Evolutionary conservation across 2,329 filamentous ascomycete species (phyloP).

Genomic region (Akanthomyces uredinophilus): DNA sequence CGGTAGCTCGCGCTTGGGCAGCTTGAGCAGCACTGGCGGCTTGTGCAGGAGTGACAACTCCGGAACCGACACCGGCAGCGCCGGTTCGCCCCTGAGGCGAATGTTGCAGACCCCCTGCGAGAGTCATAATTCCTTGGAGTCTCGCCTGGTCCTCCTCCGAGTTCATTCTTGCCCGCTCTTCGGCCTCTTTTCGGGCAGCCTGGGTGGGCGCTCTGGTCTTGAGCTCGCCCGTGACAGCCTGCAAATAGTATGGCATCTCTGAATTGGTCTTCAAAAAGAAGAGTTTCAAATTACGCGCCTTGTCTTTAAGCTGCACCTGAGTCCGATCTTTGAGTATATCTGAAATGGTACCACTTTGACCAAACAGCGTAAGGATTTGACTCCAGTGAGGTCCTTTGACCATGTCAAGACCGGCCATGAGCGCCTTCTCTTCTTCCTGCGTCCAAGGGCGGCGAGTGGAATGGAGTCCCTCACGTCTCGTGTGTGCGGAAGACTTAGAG

Average conservation of each 20-base stretch:
- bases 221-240: slow-evolving; percentile 83
- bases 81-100: slow-evolving; percentile 26
- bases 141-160: slow-evolving; percentile 56
- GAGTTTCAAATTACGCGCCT: slow-evolving; percentile 81
- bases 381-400: slow-evolving; percentile 93
- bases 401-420: slow-evolving; percentile 82
- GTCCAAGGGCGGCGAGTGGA: slow-evolving; percentile 76
- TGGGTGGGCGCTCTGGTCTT: slow-evolving; percentile 77
- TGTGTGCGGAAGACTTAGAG: slow-evolving; percentile 50
- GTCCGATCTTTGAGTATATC: slow-evolving; percentile 83
- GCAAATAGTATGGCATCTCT: slow-evolving; percentile 82
- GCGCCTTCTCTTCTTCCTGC: slow-evolving; percentile 80
- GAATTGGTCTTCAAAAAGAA: slow-evolving; percentile 90
- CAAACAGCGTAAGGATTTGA: slow-evolving; percentile 80
- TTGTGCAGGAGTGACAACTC: slow-evolving; percentile 31
- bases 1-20: slow-evolving; percentile 17
- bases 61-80: slow-evolving; percentile 23
- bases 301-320: slow-evolving; percentile 89
- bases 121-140: slow-evolving; percentile 54
- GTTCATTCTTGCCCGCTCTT: slow-evolving; percentile 55
- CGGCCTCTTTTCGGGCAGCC: slow-evolving; percentile 63
- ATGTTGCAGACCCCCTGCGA: slow-evolving; percentile 49
- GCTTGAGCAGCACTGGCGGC: slow-evolving; percentile 26
- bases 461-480: slow-evolving; percentile 51
- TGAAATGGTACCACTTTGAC: slow-evolving; percentile 70